Conservation (phyloP, 768 basidiomycete species). For the Termitomyces eurrhizus region DNA sequence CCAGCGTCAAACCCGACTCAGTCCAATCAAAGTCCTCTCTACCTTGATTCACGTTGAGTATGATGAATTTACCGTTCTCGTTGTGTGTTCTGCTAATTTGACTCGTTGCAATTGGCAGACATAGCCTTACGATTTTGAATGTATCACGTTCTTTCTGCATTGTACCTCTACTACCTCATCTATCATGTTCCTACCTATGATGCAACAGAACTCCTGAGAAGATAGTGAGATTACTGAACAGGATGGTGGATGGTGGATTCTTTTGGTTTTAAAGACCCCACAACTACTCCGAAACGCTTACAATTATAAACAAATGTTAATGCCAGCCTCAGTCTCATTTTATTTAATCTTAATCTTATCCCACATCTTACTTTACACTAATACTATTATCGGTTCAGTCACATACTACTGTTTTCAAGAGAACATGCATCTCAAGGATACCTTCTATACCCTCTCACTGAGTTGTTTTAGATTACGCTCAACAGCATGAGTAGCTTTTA, state of each 20-base stretch:
- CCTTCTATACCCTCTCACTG: too few species aligned
- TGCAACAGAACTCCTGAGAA: neutral
- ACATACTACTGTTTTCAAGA: neutral
- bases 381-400: neutral
- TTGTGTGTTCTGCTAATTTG: constrained; percentile 2
- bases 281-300: neutral
- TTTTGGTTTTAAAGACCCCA: neutral
- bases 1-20: constrained; percentile 8
- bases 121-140: neutral
- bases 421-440: too few species aligned
- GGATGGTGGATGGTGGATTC: constrained; percentile 23
- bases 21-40: neutral
- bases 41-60: neutral
- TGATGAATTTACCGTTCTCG: too few species aligned
- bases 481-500: too few species aligned
- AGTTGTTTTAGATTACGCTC: too few species aligned
- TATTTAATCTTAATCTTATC: neutral
- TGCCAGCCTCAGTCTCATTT: neutral
- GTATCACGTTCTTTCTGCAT: too few species aligned
- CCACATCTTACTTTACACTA: neutral
- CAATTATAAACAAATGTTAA: neutral
- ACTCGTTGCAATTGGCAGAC: neutral
- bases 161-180: neutral
- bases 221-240: constrained; percentile 58
- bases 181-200: neutral